Base-by-base conservation (phyloP, 192 early-diverging fungal species). In the Polychytrium aggregatum region DNA sequence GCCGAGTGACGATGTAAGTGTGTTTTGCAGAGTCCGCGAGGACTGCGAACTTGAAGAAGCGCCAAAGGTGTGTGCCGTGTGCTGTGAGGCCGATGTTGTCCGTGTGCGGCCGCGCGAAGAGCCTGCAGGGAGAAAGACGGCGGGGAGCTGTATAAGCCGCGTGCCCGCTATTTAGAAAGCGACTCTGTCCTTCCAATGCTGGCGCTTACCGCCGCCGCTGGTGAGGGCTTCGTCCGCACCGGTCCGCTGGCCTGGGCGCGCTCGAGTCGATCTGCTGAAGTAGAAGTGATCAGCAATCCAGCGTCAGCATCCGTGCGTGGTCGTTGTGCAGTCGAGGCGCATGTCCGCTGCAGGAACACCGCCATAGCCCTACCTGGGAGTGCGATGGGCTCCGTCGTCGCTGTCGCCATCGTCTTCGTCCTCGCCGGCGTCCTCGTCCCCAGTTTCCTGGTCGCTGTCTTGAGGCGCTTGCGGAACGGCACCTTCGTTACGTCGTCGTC, bases 381-480 rank as follows among this genome's bases (percentile, higher is more conserved):
- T 37, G 16, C 25, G 48, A 40, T 41, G 47, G 14, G 31, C 37
- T 21, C 25, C 37, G 26, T 10, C 45, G 38, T 41, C 36, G 9
- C 26, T 50, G 37, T 38, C 45, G 31, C 50, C 52, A 25, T 51
- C 57, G 25, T 34, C 42, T 13, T 57, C 57, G 16, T 46, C 45
- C 11, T 41, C 53, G 36, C 36, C 37, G 20, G 53, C 64, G 14
- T 55, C 57, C 10, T 58, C 56, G 18, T 37, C 33, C 5, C 50
- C 54, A 38, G 34, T 31, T 11, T 44, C 53, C 20, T 53, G 50
- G n/a, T n/a, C 25, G 50, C 57, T 5, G 51, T 39, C 18, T 55
- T 53, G 14, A 37, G 45, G 17, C 30, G 50, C 48, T 64, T 66
- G 21, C 27, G 24, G 22, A n/a, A n/a, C n/a, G n/a, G n/a, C n/a